A percentile compares a stretch with the other conserved stretches of the same genome.
These are phyloP conservation scores for Chlamydomonas asymmetrica DNA, from an alignment of 139 green algal genomes.

Conservation along the genomic window DNA sequence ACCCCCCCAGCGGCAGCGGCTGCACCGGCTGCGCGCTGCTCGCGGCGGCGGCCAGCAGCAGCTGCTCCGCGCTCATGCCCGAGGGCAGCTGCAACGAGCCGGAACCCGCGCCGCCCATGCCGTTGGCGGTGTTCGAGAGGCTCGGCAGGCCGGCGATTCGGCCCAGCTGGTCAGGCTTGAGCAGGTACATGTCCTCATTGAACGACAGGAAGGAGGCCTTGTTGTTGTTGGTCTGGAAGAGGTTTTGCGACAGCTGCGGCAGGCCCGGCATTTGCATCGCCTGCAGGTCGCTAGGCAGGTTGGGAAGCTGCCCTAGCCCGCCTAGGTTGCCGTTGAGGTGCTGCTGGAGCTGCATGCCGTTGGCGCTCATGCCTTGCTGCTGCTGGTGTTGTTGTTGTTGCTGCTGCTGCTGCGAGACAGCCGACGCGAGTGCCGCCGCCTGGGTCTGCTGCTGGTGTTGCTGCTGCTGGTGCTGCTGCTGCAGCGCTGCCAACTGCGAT, in stretches of 20 bases:
- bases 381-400: background rate
- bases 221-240: constrained; percentile 25
- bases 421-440: background rate
- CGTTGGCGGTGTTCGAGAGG: background rate
- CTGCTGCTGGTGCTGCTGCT: constrained; percentile 25
- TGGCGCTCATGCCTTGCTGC: background rate
- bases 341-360: background rate
- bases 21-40: background rate
- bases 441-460: constrained; percentile 24
- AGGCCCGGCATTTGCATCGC: constrained; percentile 3
- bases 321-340: too few species aligned
- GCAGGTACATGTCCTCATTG: constrained; percentile 24
- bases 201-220: constrained; percentile 31
- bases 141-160: too few species aligned
- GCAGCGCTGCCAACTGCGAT: constrained; percentile 13
- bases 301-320: too few species aligned
- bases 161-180: constrained; percentile 5
- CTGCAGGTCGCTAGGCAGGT: constrained; percentile 17
- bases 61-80: background rate
- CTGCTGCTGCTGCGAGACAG: background rate
- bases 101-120: background rate
- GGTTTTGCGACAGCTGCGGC: constrained; percentile 12
- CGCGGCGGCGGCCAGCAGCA: constrained; percentile 4
- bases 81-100: constrained; percentile 2
- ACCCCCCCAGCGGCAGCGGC: background rate